Percentiles rank a stretch among this genome's conserved stretches.
Evolutionary conservation across 2,329 filamentous ascomycete species (phyloP).

Genomic region (Chaetoscypha palmicola): DNA sequence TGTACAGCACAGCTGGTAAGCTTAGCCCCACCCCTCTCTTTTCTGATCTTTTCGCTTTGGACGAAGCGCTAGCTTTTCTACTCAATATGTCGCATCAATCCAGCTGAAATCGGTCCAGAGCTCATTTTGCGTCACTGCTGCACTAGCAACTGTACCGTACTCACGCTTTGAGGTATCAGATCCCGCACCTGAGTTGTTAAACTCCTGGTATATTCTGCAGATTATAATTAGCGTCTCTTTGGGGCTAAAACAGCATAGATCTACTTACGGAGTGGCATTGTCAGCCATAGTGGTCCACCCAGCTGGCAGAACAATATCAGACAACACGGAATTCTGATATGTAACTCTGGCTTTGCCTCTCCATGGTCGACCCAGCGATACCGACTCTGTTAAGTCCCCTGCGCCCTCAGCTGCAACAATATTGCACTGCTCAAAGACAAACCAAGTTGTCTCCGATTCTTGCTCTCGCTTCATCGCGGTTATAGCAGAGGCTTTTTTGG

Average conservation of each 20-base stretch:
- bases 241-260: background rate
- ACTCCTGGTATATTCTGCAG: slow-evolving; percentile 10
- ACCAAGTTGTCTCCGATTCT: slow-evolving; percentile 30
- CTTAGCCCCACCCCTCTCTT: too few species aligned
- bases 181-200: slow-evolving; percentile 10
- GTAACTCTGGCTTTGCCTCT: slow-evolving; percentile 41
- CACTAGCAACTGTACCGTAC: slow-evolving; percentile 7
- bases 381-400: slow-evolving; percentile 23
- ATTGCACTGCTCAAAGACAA: slow-evolving; percentile 45
- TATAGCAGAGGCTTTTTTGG: slow-evolving; percentile 35
- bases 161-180: slow-evolving; percentile 5
- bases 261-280: background rate
- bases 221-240: too few species aligned
- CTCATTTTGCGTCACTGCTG: slow-evolving; percentile 6
- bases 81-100: slow-evolving; percentile 11
- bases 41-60: too few species aligned
- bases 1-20: too few species aligned
- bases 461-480: slow-evolving; percentile 37
- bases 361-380: slow-evolving; percentile 46
- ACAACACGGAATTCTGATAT: slow-evolving; percentile 24
- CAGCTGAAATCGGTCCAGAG: slow-evolving; percentile 8
- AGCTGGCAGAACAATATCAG: background rate
- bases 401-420: slow-evolving; percentile 4
- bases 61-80: background rate
- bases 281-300: slow-evolving; percentile 5